phyloP scores from a whole-genome alignment of 2,329 filamentous ascomycete species.

The Aspergillus niger region DNA sequence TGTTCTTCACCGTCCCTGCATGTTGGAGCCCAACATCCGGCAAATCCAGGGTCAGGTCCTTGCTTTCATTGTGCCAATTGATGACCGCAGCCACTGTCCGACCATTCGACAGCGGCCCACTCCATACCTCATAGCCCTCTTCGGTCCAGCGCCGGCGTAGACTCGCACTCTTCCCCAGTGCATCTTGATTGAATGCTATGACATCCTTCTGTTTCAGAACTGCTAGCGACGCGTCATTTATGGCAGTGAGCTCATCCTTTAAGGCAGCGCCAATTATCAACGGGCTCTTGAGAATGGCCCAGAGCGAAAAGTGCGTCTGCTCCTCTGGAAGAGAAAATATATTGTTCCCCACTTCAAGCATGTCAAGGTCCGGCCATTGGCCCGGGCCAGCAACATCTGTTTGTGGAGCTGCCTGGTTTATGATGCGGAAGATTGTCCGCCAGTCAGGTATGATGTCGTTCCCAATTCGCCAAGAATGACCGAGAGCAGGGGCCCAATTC shows the following conservation, averaged over 20 bases:
- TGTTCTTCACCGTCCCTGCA: constrained; percentile 36
- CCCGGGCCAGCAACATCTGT: constrained; percentile 48
- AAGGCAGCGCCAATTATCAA: constrained; percentile 52
- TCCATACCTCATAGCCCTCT: constrained; percentile 56
- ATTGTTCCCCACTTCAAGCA: constrained; percentile 55
- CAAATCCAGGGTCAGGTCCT: constrained; percentile 48
- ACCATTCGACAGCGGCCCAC: constrained; percentile 49
- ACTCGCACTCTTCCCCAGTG: constrained; percentile 54
- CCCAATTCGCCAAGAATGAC: constrained; percentile 55
- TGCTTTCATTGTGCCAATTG: constrained; percentile 53
- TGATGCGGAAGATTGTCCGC: constrained; percentile 55
- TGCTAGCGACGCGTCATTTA: constrained; percentile 44
- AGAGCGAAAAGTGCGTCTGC: constrained; percentile 56
- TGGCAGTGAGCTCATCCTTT: constrained; percentile 35
- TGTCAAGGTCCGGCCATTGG: constrained; percentile 56
- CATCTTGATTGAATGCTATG: constrained; percentile 61
- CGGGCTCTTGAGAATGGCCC: constrained; percentile 56
- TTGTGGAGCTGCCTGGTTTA: constrained; percentile 55
- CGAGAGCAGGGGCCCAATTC: constrained; percentile 51
- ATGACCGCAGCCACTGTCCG: constrained; percentile 51
- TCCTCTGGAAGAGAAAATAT: constrained; percentile 52
- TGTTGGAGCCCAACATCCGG: constrained; percentile 43
- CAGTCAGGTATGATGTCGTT: constrained; percentile 58
- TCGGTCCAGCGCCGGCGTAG: constrained; percentile 53
- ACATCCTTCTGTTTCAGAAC: constrained; percentile 56